A percentile compares a stretch with the other conserved stretches of the same genome.
phyloP scores from a whole-genome alignment of 176 grass and related monocot genomes.

The Dendrocalamus sinicus region DNA sequence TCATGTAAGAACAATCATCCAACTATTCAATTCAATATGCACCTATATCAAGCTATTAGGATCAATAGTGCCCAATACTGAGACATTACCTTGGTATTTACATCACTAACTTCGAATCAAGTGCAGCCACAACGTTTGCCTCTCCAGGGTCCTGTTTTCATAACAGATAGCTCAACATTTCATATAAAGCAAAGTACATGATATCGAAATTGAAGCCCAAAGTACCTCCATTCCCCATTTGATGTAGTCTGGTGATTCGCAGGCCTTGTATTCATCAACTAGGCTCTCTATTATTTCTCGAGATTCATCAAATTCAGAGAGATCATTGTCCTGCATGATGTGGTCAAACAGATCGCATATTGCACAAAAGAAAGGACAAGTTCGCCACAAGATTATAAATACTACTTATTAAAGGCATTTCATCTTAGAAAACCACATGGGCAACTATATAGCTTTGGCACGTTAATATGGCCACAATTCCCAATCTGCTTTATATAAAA shows the following conservation, averaged over 20 bases:
- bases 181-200: not conserved
- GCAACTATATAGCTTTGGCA: not conserved
- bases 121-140: constrained; percentile 69
- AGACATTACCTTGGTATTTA: constrained; percentile 60
- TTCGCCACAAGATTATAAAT: not conserved
- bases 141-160: constrained; percentile 66
- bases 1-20: not conserved
- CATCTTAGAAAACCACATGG: not conserved
- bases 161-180: constrained; percentile 34
- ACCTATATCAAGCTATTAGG: not conserved
- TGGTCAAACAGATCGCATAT: not conserved
- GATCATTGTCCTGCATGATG: constrained; percentile 80
- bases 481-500: not conserved
- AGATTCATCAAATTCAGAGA: constrained; percentile 96
- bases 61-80: not conserved
- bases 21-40: constrained; percentile 19
- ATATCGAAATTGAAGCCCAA: constrained; percentile 10
- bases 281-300: constrained; percentile 96
- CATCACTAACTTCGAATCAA: constrained; percentile 85
- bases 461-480: not conserved
- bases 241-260: constrained; percentile 96
- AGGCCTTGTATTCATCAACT: constrained; percentile 97
- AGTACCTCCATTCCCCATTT: constrained; percentile 99
- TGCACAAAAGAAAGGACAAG: constrained; percentile 10
- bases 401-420: not conserved